Evolutionary conservation across 2,329 filamentous ascomycete species (phyloP), one percentile per base, ranked within the genome.

Genomic region (Aureobasidium sp.): DNA sequence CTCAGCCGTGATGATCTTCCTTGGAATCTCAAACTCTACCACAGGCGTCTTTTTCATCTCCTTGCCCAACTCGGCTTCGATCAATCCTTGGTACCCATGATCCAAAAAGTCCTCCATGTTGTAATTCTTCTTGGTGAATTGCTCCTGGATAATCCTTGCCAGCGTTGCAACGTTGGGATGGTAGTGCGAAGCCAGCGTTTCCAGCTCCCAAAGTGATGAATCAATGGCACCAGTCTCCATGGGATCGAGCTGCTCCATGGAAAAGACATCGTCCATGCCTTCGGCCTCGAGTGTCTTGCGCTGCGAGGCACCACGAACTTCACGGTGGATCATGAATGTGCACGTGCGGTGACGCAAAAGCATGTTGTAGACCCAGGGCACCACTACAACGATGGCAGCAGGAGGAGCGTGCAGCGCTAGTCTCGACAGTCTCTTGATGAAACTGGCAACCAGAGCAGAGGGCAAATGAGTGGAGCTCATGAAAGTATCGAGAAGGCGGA

Each of bases 21-120:
- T 93, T 6, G 91, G 90, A 58, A 98, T 96, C 69, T 93, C 88
- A 69, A 87, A 96, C 68, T 97, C 93, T 47, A 97, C 83, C 11
- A 93, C 89, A 0, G 91, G 90, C 5, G 81, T 75, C 68, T 91
- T 95, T 72, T 86, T 94, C 58, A 95, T 75, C 38, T 88, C 82
- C 70, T 91, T 94, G 55, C 79, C 76, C 58, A 95, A 75, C 68
- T 98, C 93, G 3, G 84, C 84, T 56, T 93, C 88, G 38, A 97
- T 71, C 66, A 98, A 79, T 65, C 82, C 88, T 62, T 76, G 80
- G 70, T 97, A 98, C 0, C 88, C 91, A 68, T 97, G 90, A 65
- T 98, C 93, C 42, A 97, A 72, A 70, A 98, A 98, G 66, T 98
- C 93, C 66, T 98, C 93, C n/a, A 96, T 72, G 62, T 90, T 93